These are phyloP conservation scores for Clarireedia paspali DNA, from an alignment of 2,329 filamentous ascomycete species.

Conservation along the genomic window DNA sequence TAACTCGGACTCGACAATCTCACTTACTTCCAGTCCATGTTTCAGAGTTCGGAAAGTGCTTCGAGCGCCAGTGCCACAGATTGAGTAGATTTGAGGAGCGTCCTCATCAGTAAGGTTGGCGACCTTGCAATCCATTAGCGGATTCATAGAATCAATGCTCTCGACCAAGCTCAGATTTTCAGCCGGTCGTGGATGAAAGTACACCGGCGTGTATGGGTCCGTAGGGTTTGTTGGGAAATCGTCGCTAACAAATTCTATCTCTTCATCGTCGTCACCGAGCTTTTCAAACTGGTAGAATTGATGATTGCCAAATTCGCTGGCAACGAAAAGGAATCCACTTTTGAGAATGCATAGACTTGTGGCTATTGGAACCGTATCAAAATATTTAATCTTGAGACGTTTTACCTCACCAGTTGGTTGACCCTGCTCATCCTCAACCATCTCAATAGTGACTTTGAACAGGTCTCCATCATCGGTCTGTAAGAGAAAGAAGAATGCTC, in stretches of 20 bases:
- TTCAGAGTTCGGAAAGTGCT: constrained; percentile 89
- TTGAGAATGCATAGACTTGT: constrained; percentile 87
- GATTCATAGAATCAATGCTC: constrained; percentile 81
- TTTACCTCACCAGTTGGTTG: constrained; percentile 74
- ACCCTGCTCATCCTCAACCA: constrained; percentile 73
- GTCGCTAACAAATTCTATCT: constrained; percentile 78
- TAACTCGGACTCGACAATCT: constrained; percentile 90
- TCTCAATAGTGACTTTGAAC: constrained; percentile 92
- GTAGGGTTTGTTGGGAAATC: constrained; percentile 69
- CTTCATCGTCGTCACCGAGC: constrained; percentile 89
- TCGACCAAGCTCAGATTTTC: constrained; percentile 83
- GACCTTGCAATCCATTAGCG: constrained; percentile 83
- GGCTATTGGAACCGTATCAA: constrained; percentile 88
- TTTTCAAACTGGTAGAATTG: constrained; percentile 97
- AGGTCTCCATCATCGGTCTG: constrained; percentile 97
- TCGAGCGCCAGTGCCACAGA: constrained; percentile 80
- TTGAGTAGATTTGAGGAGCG: constrained; percentile 90
- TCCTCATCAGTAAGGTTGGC: constrained; percentile 88
- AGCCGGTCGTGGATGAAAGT: constrained; percentile 72
- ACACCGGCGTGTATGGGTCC: constrained; percentile 67
- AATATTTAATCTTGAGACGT: constrained; percentile 89
- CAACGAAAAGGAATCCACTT: constrained; percentile 89
- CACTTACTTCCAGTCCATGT: constrained; percentile 86
- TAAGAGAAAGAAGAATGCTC: constrained; percentile 93
- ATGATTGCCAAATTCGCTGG: constrained; percentile 87